A percentile compares a stretch with the other conserved stretches of the same genome.
Conservation (phyloP, 176 grass and related monocot species). For the Neostapfia colusana region DNA sequence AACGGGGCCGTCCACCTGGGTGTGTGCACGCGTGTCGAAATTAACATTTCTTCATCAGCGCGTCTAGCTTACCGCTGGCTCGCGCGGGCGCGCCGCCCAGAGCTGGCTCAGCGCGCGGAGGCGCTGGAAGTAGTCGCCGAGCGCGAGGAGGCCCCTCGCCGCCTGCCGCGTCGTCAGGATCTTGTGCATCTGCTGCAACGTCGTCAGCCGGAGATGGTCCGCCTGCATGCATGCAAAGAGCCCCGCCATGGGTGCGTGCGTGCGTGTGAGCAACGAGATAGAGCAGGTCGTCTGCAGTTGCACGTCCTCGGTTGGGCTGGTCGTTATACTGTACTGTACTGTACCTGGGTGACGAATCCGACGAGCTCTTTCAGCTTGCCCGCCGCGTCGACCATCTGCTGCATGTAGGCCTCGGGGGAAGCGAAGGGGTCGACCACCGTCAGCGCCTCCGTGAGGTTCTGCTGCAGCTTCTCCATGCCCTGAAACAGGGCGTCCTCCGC, state of each 20-base stretch:
- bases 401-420: slow-evolving; percentile 55
- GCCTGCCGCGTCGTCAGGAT: slow-evolving; percentile 82
- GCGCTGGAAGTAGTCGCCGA: slow-evolving; percentile 88
- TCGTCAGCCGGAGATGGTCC: slow-evolving; percentile 65
- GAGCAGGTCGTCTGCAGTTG: no score
- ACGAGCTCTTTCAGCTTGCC: slow-evolving; percentile 66
- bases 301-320: no score
- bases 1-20: no score
- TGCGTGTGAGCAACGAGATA: not conserved
- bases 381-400: slow-evolving; percentile 61
- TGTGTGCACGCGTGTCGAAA: no score
- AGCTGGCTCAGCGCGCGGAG: slow-evolving; percentile 77
- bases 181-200: slow-evolving; percentile 69
- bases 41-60: no score
- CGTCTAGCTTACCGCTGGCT: slow-evolving; percentile 53
- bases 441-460: slow-evolving; percentile 72
- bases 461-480: slow-evolving; percentile 92
- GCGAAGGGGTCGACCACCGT: slow-evolving; percentile 41
- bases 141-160: slow-evolving; percentile 66
- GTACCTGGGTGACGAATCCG: slow-evolving; percentile 67
- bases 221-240: slow-evolving; percentile 49
- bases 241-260: not conserved
- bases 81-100: slow-evolving; percentile 62
- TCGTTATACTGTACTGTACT: not conserved
- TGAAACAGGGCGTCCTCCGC: slow-evolving; percentile 78